Base-by-base conservation (phyloP, 2,329 filamentous ascomycete species). In the Phaeophleospora eucalypticola region DNA sequence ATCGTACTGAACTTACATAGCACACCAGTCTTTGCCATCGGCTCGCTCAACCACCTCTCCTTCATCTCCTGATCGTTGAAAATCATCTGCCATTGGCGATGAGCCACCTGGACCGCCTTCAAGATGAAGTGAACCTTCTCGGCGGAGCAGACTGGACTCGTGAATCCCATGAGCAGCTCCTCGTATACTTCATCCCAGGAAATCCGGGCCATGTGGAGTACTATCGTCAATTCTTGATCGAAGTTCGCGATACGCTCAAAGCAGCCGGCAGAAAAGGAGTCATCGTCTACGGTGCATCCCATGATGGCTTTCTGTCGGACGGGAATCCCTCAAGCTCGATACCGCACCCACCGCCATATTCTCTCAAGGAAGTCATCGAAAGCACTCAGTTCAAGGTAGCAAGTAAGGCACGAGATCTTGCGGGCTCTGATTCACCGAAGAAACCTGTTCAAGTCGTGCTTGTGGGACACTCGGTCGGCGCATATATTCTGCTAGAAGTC, bases 191-290 rank as follows among this genome's bases (percentile, higher is more conserved):
- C 66, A 75, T 91, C 34, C 80, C 84, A 20, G 87, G 87, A 16
- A 91, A 91, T 55, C 87, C 87, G 4, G 87, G 87, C 4, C 72
- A 89, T 15, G 78, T 89, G 41, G 79, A 77, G 46, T 91, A 87
- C 73, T 91, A 91, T 66, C 70, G 69, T 47, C 74, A 78, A 32
- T 91, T 89, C 65, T 72, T 89, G 9, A 70, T 70, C 0, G 71
- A 75, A 12, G 68, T 89, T 2, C 73, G 80, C 17, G 34, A 38
- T 27, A 24, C 37, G 8, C 47, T 52, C 17, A 36, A 46, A 36
- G 9, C 32, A 12, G 32, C 32, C 21, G 54, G 58, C n/a, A 6
- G 24, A 12, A 63, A 67, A 52, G 58, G 68, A 18, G 36, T 60
- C 27, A 49, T 52, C 38, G 60, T 74, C 40, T 70, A 66, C 43